Percentiles rank a stretch among this genome's conserved stretches.
Conservation (phyloP, 805 yeast species). For the Priceomyces carsonii region DNA sequence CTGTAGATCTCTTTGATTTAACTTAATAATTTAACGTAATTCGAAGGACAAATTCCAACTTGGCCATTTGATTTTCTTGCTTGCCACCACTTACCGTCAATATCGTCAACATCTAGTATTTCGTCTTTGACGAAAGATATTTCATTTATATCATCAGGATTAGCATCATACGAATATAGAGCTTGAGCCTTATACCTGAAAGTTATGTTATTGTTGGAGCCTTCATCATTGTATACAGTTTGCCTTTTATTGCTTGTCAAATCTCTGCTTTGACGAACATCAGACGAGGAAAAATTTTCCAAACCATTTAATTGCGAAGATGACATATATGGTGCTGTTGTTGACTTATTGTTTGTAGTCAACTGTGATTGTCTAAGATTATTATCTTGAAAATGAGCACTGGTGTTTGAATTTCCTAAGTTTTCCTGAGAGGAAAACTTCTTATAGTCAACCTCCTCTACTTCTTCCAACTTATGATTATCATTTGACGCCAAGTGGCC, state of each 20-base stretch:
- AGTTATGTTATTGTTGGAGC: conserved; percentile 30
- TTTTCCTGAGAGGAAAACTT: conserved; percentile 18
- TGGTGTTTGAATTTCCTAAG: conserved; percentile 9
- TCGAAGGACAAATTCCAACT: conserved; percentile 95
- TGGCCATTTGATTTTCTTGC: conserved; percentile 88
- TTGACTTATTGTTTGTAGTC: conserved; percentile 28
- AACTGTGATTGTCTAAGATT: conserved; percentile 38
- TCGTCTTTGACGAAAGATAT: conserved; percentile 89
- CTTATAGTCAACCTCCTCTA: conserved; percentile 28
- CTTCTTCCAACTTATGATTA: conserved; percentile 9
- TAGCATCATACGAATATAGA: conserved; percentile 82
- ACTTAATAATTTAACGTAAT: conserved; percentile 78
- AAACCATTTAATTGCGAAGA: conserved; percentile 61
- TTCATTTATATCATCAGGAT: conserved; percentile 91
- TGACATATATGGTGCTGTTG: conserved; percentile 43
- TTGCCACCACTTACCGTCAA: conserved; percentile 98
- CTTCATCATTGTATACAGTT: conserved; percentile 19
- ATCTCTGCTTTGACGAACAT: conserved; percentile 31
- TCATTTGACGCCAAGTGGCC: conserved; percentile 32
- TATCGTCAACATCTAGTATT: conserved; percentile 86
- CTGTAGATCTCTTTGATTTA: conserved; percentile 11
- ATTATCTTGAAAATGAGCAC: conserved; percentile 26
- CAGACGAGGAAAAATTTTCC: conserved; percentile 50
- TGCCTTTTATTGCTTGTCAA: conserved; percentile 26
- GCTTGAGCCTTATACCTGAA: conserved; percentile 89